phyloP scores from a whole-genome alignment of 257 asterid genomes.

The Solanum medicagineum region DNA sequence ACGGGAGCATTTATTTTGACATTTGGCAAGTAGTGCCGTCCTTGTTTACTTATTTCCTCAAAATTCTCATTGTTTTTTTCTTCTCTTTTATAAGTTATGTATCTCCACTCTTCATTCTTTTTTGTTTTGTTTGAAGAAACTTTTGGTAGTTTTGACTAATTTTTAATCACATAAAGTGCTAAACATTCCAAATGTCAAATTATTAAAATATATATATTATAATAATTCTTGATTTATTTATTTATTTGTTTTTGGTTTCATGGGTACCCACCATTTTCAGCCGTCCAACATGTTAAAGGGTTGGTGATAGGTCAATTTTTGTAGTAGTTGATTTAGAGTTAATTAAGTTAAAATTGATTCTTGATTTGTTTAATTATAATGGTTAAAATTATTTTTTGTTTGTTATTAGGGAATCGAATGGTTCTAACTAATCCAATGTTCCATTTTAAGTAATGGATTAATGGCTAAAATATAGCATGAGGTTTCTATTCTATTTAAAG shows the following conservation, averaged over 20 bases:
- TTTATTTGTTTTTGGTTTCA: not conserved
- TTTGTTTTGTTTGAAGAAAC: not conserved
- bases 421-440: not conserved
- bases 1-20: not conserved
- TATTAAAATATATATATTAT: not conserved
- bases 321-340: not conserved
- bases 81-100: not conserved
- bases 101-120: slow-evolving; percentile 10
- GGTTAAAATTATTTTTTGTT: slow-evolving; percentile 8
- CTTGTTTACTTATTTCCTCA: not conserved
- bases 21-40: slow-evolving; percentile 12
- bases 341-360: not conserved
- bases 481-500: not conserved
- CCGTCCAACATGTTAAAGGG: not conserved
- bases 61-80: not conserved
- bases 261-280: not conserved
- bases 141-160: not conserved
- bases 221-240: too few species aligned
- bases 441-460: not conserved
- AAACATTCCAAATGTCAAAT: not conserved
- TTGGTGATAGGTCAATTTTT: slow-evolving; percentile 9
- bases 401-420: not conserved
- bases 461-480: not conserved
- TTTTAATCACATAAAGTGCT: not conserved
- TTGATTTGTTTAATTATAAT: slow-evolving; percentile 17